Conservation (phyloP, 495 filamentous ascomycete genomes). For the Cercophora sp. region DNA sequence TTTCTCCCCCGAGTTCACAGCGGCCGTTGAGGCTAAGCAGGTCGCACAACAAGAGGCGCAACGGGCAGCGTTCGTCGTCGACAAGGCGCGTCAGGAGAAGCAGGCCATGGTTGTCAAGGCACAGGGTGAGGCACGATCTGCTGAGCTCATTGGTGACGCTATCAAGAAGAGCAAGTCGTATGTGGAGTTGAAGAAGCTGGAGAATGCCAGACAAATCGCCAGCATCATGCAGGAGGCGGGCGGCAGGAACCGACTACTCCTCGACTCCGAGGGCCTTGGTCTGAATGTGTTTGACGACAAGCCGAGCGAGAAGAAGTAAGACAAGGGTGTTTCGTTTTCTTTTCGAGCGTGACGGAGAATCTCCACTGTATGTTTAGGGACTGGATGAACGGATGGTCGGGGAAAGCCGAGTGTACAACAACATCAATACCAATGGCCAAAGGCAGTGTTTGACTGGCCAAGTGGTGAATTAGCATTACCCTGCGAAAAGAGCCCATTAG, state of each 20-base stretch:
- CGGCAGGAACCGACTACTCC: conserved; percentile 88
- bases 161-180: conserved; percentile 99
- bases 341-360: conserved; percentile 28
- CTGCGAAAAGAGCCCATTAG: too few relatives aligned
- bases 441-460: too few relatives aligned
- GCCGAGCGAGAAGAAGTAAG: conserved; percentile 37
- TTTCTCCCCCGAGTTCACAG: conserved; percentile 99
- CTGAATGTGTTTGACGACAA: conserved; percentile 76
- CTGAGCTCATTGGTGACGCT: conserved; percentile 95
- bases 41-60: conserved; percentile 98
- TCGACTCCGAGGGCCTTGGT: conserved; percentile 85
- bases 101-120: conserved; percentile 97
- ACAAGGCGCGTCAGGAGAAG: conserved; percentile 99
- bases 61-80: conserved; percentile 93
- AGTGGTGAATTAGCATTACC: too few relatives aligned
- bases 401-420: conserved; percentile 1
- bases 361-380: conserved; percentile 46
- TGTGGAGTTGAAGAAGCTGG: conserved; percentile 93
- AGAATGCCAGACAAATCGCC: conserved; percentile 89
- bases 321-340: too few relatives aligned
- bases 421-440: too few relatives aligned
- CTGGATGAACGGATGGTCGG: neutral
- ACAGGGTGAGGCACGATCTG: conserved; percentile 97
- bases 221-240: conserved; percentile 75
- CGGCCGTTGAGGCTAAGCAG: conserved; percentile 97